Evolutionary conservation across 2,329 filamentous ascomycete genomes (phyloP), one percentile per base, ranked within the genome.

Genomic region (Chaetomium sp.): DNA sequence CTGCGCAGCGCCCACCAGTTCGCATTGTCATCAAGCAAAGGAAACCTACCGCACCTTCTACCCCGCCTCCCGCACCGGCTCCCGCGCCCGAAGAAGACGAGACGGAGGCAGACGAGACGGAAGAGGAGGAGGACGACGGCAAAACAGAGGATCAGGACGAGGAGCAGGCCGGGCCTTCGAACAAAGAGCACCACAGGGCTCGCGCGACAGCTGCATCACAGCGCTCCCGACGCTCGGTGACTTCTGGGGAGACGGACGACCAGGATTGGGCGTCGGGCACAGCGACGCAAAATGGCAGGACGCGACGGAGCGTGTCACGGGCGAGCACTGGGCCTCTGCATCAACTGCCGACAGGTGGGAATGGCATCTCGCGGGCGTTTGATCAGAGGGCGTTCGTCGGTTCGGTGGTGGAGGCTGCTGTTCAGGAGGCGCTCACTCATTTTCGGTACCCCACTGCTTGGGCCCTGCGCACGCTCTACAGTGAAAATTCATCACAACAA

Each of bases 371-470:
- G 33, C 69, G 68, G 33, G 65, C 72, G 27, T 71, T 72, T 12
- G 73, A 75, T 1, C 78, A 80, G 67, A 80, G 78, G 67, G 80
- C 81, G 47, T 73, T 80, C 38, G 78, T 80, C 29, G 83, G 83
- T 70, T 81, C 78, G 71, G 81, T 86, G 31, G 78, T 89, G 47
- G 83, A 86, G 72, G 72, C 75, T 35, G 85, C 85, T n/a, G 83
- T 88, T 33, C 81, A 86, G 10, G 81, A 86, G 71, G 86, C 86
- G 5, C 74, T 89, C 57, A 77, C 79, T 65, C 80, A 84, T 71
- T 79, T 80, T 67, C 83, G 84, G 65, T 88, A 85, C 72, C 84
- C 85, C 61, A 88, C 86, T 9, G 87, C 86, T 2, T 88, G 82
- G 78, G 85, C 86, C 50, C 78, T 89, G 65, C 80, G 85, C 60